These are phyloP conservation scores for Trichocomaceae sp. DNA, from an alignment of 2,329 filamentous ascomycete species.

Conservation along the genomic window DNA sequence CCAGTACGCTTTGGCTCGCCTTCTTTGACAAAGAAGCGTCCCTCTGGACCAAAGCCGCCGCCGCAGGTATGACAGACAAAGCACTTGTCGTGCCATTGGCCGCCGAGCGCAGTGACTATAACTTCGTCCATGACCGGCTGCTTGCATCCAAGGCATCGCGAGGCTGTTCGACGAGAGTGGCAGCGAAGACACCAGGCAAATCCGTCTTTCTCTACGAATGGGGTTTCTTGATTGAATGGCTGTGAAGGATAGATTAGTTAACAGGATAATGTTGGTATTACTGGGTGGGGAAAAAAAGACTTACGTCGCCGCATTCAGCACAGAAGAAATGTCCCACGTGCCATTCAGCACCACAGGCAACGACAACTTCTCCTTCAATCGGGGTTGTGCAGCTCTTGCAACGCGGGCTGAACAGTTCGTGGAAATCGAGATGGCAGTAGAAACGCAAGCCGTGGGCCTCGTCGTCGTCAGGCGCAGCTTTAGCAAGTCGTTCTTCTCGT, in stretches of 20 bases:
- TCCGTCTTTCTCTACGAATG: conserved; percentile 95
- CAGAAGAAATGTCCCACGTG: conserved; percentile 99
- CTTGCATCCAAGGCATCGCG: conserved; percentile 81
- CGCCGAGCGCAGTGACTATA: conserved; percentile 80
- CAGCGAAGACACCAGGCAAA: conserved; percentile 95
- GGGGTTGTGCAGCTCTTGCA: conserved; percentile 96
- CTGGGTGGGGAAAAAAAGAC: conserved; percentile 12
- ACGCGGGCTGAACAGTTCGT: conserved; percentile 84
- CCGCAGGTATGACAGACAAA: conserved; percentile 72
- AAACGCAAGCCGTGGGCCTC: conserved; percentile 66
- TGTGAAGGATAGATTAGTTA: conserved; percentile 19
- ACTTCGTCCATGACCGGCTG: conserved; percentile 81
- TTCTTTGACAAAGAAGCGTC: conserved; percentile 56
- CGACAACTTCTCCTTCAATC: conserved; percentile 89
- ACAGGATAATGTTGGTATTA: too few relatives aligned
- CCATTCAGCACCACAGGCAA: conserved; percentile 92
- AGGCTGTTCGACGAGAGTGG: conserved; percentile 83
- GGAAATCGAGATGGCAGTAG: conserved; percentile 98
- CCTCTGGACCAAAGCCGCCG: conserved; percentile 53
- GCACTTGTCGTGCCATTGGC: conserved; percentile 89
- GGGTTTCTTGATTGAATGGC: conserved; percentile 56
- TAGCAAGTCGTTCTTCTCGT: conserved; percentile 63
- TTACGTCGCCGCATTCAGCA: conserved; percentile 83
- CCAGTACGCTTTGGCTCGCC: conserved; percentile 42
- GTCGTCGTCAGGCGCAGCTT: conserved; percentile 55